Base-by-base conservation (phyloP, 1,284 basidiomycete genomes). In the Sporisorium sorghi region DNA sequence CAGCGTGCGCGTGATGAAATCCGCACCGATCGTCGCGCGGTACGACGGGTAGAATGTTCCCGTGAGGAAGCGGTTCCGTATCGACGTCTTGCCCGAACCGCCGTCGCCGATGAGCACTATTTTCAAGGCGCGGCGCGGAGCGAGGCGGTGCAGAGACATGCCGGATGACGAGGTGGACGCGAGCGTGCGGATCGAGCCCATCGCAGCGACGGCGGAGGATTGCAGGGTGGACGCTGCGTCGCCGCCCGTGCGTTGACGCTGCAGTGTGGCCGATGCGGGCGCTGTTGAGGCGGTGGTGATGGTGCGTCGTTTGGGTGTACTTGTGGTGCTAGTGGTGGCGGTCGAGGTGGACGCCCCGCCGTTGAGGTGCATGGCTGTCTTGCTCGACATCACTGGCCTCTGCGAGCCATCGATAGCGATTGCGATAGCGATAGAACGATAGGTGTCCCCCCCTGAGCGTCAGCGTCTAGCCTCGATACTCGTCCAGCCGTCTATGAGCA, bases 101-200 rank as follows among this genome's bases (percentile, higher is more conserved):
- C 64, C 73, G 37, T 77, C 73, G 19, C 80, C 80, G 46, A 82
- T 81, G 12, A 82, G 65, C 10, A 82, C 72, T n/a, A 82, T 71
- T 60, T 82, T 82, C 48, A 80, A 60, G 24, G 71, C 53, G 4
- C 76, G 58, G 33, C 48, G 54, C 2, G 66, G 61, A 2, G 60
- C 19, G n/a, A 73, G 54, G 5, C 46, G 44, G 10, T 61, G 60
- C 0, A 73, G 37, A 1, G 71, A 73, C 35, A 65, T 73, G 10
- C 40, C 23, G 4, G 60, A 44, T 19, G 63, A 62, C 11, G 65
- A 65, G 50, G 49, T n/a, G 6, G 65, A 68, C 7, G 49, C 33
- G 30, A 65, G 57, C 2, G 65, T 57, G 5, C 59, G 56, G 11
- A 61, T 49, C 11, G 60, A 53, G 6, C 56, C 56, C 14, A 68